Evolutionary conservation across 2,329 filamentous ascomycete genomes (phyloP).

Genomic region (Coniochaeta sp.): DNA sequence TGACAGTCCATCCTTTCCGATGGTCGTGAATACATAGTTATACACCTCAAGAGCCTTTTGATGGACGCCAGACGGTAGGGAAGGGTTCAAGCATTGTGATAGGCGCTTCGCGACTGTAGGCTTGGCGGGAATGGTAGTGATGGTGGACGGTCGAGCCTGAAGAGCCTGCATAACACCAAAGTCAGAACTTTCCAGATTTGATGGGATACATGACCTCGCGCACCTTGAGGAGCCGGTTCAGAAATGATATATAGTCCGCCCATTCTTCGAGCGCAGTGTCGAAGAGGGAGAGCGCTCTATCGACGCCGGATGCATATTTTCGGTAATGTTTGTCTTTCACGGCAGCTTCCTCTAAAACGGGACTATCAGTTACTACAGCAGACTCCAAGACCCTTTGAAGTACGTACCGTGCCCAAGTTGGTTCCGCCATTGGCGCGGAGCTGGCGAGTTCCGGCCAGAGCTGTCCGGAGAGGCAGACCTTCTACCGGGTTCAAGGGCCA

Average conservation of each 20-base stretch:
- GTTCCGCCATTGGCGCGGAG: conserved; percentile 68
- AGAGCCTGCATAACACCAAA: conserved; percentile 54
- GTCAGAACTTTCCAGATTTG: not conserved
- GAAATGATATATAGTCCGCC: conserved; percentile 98
- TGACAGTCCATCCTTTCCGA: conserved; percentile 73
- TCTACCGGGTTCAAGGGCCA: conserved; percentile 58
- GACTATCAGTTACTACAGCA: conserved; percentile 8
- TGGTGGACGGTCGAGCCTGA: conserved; percentile 71
- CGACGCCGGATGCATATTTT: conserved; percentile 82
- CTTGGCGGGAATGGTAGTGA: conserved; percentile 72
- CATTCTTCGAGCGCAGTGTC: conserved; percentile 94
- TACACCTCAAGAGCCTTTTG: conserved; percentile 97
- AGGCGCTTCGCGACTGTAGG: conserved; percentile 78
- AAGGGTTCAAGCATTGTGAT: conserved; percentile 90
- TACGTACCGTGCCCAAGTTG: conserved; percentile 67
- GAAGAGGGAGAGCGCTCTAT: conserved; percentile 81
- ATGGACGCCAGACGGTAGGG: conserved; percentile 89
- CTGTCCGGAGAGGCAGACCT: conserved; percentile 68
- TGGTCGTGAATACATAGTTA: conserved; percentile 75
- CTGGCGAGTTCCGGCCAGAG: conserved; percentile 74
- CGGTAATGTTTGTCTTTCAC: conserved; percentile 65
- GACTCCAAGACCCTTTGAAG: not conserved
- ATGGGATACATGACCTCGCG: conserved; percentile 7
- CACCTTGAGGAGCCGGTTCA: conserved; percentile 85
- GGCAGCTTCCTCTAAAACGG: conserved; percentile 40